phyloP scores from a whole-genome alignment of 2,329 filamentous ascomycete species.

The Colletotrichum musae region DNA sequence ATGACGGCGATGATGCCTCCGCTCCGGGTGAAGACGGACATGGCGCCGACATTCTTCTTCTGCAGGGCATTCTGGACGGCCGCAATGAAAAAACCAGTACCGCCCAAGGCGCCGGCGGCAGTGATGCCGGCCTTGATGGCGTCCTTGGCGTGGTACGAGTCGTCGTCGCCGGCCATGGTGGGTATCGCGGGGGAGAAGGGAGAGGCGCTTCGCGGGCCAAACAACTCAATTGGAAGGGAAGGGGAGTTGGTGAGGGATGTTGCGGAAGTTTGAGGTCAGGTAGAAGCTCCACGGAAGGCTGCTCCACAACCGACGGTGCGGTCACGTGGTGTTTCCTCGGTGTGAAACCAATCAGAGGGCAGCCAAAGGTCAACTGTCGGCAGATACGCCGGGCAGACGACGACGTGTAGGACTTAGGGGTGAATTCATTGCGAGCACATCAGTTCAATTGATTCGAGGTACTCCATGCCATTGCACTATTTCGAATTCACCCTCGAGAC shows the following conservation, averaged over 20 bases:
- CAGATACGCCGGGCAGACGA: background rate
- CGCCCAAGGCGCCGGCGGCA: slow-evolving; percentile 75
- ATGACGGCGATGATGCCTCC: slow-evolving; percentile 76
- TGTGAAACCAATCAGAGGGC: slow-evolving; percentile 33
- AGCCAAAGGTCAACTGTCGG: slow-evolving; percentile 38
- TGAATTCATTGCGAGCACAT: background rate
- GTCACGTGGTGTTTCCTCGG: slow-evolving; percentile 27
- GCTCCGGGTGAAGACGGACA: slow-evolving; percentile 84
- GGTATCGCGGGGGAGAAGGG: slow-evolving; percentile 23
- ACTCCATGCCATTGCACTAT: background rate
- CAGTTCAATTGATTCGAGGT: background rate
- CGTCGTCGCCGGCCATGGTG: slow-evolving; percentile 52
- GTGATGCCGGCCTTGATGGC: slow-evolving; percentile 77
- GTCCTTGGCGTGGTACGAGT: slow-evolving; percentile 80
- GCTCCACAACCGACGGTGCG: slow-evolving; percentile 5
- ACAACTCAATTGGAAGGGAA: slow-evolving; percentile 38
- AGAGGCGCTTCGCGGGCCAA: slow-evolving; percentile 32
- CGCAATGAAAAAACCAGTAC: slow-evolving; percentile 79
- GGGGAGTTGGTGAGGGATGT: slow-evolving; percentile 38
- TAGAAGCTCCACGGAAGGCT: slow-evolving; percentile 39
- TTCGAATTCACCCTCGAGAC: no score
- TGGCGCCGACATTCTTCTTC: slow-evolving; percentile 84
- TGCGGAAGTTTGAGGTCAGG: slow-evolving; percentile 42
- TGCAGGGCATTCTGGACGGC: slow-evolving; percentile 89
- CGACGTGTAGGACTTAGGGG: background rate